Percentiles rank a stretch among this genome's conserved stretches.
These are phyloP conservation scores for Gossypium bickii DNA, from an alignment of 345 rosid genomes.

Conservation along the genomic window DNA sequence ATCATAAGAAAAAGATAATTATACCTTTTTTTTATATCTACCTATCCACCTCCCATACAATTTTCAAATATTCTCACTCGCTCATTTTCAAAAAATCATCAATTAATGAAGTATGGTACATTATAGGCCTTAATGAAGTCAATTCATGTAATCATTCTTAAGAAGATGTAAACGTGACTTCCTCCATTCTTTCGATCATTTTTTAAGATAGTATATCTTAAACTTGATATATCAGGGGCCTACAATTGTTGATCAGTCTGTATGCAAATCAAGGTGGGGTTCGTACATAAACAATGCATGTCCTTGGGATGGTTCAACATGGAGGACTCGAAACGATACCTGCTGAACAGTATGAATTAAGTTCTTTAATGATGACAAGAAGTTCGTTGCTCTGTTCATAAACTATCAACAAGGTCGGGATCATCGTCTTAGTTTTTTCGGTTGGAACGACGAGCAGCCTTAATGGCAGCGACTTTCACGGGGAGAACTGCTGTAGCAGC, in stretches of 20 bases:
- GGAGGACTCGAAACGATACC: constrained; percentile 26
- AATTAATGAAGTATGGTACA: too few species aligned
- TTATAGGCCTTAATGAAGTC: too few species aligned
- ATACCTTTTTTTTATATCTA: too few species aligned
- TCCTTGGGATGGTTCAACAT: constrained; percentile 40
- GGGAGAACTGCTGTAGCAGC: constrained; percentile 65
- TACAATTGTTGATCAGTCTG: constrained; percentile 41
- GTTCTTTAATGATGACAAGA: too few species aligned
- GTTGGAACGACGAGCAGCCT: constrained; percentile 32
- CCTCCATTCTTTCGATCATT: too few species aligned
- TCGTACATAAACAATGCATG: constrained; percentile 46
- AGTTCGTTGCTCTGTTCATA: not conserved
- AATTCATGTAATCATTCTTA: too few species aligned
- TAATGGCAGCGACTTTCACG: constrained; percentile 53
- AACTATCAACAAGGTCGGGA: not conserved
- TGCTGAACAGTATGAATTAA: constrained; percentile 32
- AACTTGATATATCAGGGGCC: too few species aligned
- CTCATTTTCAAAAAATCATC: not conserved
- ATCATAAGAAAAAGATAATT: too few species aligned
- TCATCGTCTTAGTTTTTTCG: not conserved
- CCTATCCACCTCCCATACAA: too few species aligned
- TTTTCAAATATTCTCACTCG: too few species aligned
- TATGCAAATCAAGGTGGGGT: constrained; percentile 60
- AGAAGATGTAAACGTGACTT: too few species aligned
- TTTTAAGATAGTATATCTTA: too few species aligned